Base-by-base conservation (phyloP, 176 grass and related monocot species). In the Triticum urartu region DNA sequence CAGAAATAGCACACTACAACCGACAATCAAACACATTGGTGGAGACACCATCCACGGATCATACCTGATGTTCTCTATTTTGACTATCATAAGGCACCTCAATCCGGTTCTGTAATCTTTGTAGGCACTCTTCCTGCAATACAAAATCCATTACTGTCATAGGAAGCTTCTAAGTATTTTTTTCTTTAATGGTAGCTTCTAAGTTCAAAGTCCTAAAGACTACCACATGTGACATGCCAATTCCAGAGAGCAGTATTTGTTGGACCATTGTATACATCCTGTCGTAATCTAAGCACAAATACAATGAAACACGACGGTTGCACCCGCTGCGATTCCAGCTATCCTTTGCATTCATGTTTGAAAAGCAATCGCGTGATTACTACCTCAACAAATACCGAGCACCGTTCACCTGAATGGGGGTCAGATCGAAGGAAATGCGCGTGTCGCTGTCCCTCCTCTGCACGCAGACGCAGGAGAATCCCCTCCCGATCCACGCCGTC, bases 401-500 rank as follows among this genome's bases (percentile, higher is more conserved):
- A 21, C 56, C 4, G 56, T 54, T 66, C 61, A 85, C 83, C 83
- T 85, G 83, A 36, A 22, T 21, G 3, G 73, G 83, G 33, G 21
- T 95, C 75, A 95, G 79, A 75, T 95, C 90, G 54, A 98, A 94
- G 54, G 88, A 94, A 36, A 98, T 85, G 70, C 90, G 92, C 5
- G 88, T 78, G 63, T 98, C 92, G 76, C 78, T 92, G 32, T 98
- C 93, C 90, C 91, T 94, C 88, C 91, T 88, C 85, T 95, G 96
- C 85, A 92, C 93, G 82, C 96, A 95, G 88, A 98, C 96, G 84
- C 96, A 95, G 60, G 96, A 92, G 60, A 98, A 87, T 5, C 96
- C 96, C 89, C 80, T 94, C 79, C 97, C 97, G 89, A 98, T 83
- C 97, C 97, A 98, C 87, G 97, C 97, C 35, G 88, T 90, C 81